Evolutionary conservation across 495 filamentous ascomycete species (phyloP).

Genomic region (Daldinia loculata): DNA sequence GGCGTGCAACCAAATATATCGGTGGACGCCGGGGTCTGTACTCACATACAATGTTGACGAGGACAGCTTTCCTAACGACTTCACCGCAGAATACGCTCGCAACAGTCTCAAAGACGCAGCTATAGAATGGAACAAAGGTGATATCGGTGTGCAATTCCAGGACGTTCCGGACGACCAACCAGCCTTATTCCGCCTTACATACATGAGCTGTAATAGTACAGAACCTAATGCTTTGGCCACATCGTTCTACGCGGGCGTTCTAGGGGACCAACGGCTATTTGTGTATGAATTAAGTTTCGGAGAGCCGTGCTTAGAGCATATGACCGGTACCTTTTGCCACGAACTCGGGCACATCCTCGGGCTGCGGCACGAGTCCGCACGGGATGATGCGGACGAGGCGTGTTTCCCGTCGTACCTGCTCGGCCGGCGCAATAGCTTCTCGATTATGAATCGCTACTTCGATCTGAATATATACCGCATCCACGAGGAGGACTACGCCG

Average conservation of each 20-base stretch:
- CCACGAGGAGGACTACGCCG: neutral
- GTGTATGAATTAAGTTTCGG: neutral
- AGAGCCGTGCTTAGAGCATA: neutral
- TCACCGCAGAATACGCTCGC: neutral
- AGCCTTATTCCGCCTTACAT: neutral
- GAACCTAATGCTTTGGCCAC: neutral
- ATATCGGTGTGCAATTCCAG: neutral
- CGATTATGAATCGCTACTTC: neutral
- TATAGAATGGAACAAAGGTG: neutral
- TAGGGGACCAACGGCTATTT: neutral
- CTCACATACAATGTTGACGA: neutral
- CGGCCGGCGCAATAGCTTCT: neutral
- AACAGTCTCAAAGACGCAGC: neutral
- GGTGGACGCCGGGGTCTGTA: neutral
- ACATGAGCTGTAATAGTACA: neutral
- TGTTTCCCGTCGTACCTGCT: neutral
- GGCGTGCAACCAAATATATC: neutral
- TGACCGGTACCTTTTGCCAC: neutral
- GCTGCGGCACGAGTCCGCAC: neutral
- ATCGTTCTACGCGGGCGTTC: neutral
- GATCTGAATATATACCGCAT: neutral
- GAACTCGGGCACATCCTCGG: neutral
- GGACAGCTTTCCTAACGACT: neutral
- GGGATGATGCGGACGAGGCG: neutral
- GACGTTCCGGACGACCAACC: neutral